A percentile compares a stretch with the other conserved stretches of the same genome.
Conservation (phyloP, 805 yeast species). For the Blastobotrys robertii region DNA sequence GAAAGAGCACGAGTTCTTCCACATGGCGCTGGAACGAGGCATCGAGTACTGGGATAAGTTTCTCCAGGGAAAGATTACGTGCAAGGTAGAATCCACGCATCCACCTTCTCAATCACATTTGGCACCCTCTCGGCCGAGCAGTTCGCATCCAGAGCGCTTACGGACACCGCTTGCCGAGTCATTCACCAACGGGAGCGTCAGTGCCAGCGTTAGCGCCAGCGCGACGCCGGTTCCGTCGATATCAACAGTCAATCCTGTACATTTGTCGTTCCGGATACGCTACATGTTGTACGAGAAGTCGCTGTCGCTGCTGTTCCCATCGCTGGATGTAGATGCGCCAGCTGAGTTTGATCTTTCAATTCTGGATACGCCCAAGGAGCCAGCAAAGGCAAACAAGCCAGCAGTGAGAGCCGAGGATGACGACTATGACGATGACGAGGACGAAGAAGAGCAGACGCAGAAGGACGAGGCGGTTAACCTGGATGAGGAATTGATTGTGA, state of each 20-base stretch:
- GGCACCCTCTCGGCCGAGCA: background rate
- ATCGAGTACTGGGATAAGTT: conserved; percentile 27
- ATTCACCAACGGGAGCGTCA: background rate
- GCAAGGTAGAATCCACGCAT: conserved; percentile 13
- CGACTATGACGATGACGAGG: conserved; percentile 33
- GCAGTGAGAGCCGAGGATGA: conserved; percentile 19
- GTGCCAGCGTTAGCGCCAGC: background rate
- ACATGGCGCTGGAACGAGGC: conserved; percentile 23
- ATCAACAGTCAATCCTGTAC: conserved; percentile 24
- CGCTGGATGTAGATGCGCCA: conserved; percentile 6
- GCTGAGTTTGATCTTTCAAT: conserved; percentile 18
- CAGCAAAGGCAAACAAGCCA: background rate
- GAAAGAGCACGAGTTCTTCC: conserved; percentile 30
- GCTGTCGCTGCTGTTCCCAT: conserved; percentile 22
- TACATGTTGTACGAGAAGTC: conserved; percentile 33
- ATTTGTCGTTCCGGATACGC: conserved; percentile 30
- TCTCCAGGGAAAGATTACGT: conserved; percentile 21
- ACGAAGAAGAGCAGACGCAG: conserved; percentile 26
- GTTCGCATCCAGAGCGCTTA: background rate
- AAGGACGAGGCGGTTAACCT: conserved; percentile 2
- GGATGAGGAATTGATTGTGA: background rate
- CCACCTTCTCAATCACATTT: no score
- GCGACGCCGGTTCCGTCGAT: conserved; percentile 6
- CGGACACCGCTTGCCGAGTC: conserved; percentile 1
- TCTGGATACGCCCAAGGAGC: conserved; percentile 20